Percentiles rank a stretch among this genome's conserved stretches.
These are phyloP conservation scores for Physcomitrellopsis africana DNA, from an alignment of 225 moss, liverwort and hornwort species.

Conservation along the genomic window DNA sequence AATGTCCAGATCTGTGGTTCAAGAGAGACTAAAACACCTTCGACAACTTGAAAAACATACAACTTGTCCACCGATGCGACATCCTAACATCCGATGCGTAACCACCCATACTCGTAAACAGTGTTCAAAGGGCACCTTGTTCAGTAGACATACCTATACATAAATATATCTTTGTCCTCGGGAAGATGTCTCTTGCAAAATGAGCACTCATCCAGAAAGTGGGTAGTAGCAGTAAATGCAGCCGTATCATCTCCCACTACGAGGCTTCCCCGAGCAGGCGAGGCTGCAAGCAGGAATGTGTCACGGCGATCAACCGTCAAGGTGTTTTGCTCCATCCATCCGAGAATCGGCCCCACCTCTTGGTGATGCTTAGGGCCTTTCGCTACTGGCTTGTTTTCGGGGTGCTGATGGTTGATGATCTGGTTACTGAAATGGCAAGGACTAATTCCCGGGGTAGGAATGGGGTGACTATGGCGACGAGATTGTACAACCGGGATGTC, in stretches of 20 bases:
- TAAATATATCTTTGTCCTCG: conserved; percentile 84
- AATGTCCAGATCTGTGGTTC: no score
- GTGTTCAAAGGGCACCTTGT: no score
- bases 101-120: no score
- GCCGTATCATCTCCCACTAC: neutral
- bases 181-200: conserved; percentile 76
- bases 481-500: conserved; percentile 23
- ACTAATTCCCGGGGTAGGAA: conserved; percentile 41
- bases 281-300: conserved; percentile 22
- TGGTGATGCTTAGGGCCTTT: conserved; percentile 2
- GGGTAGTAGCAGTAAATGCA: conserved; percentile 29
- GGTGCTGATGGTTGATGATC: neutral
- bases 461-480: conserved; percentile 50
- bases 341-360: neutral
- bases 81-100: no score
- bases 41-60: no score
- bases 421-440: conserved; percentile 13
- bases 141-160: conserved; percentile 63
- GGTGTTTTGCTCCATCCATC: conserved; percentile 43
- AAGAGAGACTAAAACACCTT: no score
- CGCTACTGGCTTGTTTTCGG: neutral
- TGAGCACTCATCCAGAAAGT: conserved; percentile 83
- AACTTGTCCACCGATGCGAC: no score
- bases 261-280: conserved; percentile 23
- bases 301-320: conserved; percentile 53